A percentile compares a stretch with the other conserved stretches of the same genome.
phyloP scores from a whole-genome alignment of 2,329 filamentous ascomycete species.

The Alternaria gaisen region DNA sequence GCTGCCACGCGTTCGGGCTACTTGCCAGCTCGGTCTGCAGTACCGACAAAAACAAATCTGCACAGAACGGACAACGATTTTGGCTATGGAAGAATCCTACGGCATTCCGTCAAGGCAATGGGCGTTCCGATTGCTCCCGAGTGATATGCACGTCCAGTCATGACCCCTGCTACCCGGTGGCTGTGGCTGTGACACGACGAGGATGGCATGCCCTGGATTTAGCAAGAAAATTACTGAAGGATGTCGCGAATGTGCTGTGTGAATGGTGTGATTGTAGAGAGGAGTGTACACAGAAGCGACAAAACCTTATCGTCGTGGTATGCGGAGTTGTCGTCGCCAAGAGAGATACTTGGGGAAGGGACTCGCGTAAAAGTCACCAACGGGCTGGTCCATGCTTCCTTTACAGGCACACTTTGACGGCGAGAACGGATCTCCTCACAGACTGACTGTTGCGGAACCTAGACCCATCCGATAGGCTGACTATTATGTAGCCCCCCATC shows the following conservation, averaged over 20 bases:
- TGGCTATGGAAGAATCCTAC: constrained; percentile 11
- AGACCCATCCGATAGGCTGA: constrained; percentile 41
- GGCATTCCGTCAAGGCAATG: constrained; percentile 7
- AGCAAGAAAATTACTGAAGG: neutral
- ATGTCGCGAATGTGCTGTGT: too few relatives aligned
- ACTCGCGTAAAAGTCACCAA: constrained; percentile 15
- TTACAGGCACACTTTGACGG: constrained; percentile 19
- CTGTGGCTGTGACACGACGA: constrained; percentile 17
- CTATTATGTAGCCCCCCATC: constrained; percentile 23
- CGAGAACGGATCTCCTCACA: constrained; percentile 26
- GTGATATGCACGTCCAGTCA: constrained; percentile 17
- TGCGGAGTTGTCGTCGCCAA: neutral
- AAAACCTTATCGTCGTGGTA: neutral
- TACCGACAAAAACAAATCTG: constrained; percentile 10
- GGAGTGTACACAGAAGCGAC: neutral
- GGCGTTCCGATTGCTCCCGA: constrained; percentile 23
- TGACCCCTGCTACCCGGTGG: constrained; percentile 15
- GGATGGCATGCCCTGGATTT: constrained; percentile 3
- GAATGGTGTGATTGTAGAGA: too few relatives aligned
- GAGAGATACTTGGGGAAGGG: constrained; percentile 6
- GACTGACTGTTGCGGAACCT: constrained; percentile 19
- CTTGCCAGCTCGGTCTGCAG: constrained; percentile 2
- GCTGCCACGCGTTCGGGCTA: neutral
- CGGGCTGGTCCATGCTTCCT: constrained; percentile 18
- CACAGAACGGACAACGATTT: constrained; percentile 4